Evolutionary conservation across 805 yeast species (phyloP).

Genomic region (Kodamaea laetipori): DNA sequence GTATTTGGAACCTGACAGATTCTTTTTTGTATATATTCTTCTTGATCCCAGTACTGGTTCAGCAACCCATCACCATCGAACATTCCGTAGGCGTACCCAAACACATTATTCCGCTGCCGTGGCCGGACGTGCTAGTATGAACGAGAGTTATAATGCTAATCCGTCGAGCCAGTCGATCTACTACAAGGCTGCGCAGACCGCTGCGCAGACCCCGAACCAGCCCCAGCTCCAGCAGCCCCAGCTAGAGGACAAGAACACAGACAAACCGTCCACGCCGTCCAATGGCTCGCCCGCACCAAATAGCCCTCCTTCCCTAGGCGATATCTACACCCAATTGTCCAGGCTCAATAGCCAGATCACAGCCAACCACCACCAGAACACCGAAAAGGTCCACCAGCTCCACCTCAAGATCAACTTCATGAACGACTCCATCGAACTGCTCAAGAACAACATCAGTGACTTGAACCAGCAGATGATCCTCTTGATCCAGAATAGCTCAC

Average conservation of each 20-base stretch:
- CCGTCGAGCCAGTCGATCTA: slow-evolving; percentile 10
- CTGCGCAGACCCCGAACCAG: slow-evolving; percentile 2
- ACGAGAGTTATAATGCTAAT: slow-evolving; percentile 11
- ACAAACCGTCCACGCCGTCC: slow-evolving; percentile 3
- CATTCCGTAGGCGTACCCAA: not conserved
- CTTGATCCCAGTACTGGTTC: not conserved
- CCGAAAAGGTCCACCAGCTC: slow-evolving; percentile 26
- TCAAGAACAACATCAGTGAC: slow-evolving; percentile 17
- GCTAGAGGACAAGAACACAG: not conserved
- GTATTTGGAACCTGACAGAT: slow-evolving; percentile 3
- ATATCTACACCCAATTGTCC: slow-evolving; percentile 19
- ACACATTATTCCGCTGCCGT: not conserved
- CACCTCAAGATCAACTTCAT: slow-evolving; percentile 18
- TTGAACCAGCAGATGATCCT: slow-evolving; percentile 17
- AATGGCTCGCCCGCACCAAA: slow-evolving; percentile 1
- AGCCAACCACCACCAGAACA: slow-evolving; percentile 21
- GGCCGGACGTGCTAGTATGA: slow-evolving; percentile 10
- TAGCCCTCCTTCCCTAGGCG: not conserved
- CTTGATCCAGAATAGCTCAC: slow-evolving; percentile 11
- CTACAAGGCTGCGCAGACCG: slow-evolving; percentile 5
- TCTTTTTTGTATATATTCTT: slow-evolving; percentile 1
- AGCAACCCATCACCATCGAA: not conserved
- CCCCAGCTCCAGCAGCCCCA: slow-evolving; percentile 5
- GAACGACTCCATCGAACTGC: slow-evolving; percentile 16
- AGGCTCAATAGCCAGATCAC: slow-evolving; percentile 20